Evolutionary conservation across 164 flowering plant genomes (phyloP), one percentile per base, ranked within the genome.

Genomic region (Stephania yunnanensis): DNA sequence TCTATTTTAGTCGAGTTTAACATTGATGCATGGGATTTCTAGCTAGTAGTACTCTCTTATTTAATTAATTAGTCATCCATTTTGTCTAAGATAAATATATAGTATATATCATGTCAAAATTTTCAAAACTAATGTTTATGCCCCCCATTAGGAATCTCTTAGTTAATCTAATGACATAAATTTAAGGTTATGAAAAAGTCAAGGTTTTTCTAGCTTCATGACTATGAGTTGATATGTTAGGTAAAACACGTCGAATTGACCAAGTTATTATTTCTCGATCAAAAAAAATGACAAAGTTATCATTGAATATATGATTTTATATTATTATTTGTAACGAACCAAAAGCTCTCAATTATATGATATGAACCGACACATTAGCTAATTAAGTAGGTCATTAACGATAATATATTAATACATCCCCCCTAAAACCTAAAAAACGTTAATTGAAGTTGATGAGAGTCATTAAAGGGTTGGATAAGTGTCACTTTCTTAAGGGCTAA

Each of bases 401-500:
- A 70, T 36, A 69, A 46, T 45, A 8, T 29, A 70, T 50, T n/a
- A n/a, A n/a, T n/a, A n/a, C n/a, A n/a, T 0, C 55, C 66, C 66
- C 66, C 20, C 25, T 61, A 15, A 61, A 19, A 20, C 66, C 66
- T 61, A 50, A 17, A 61, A 61, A 61, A n/a, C 20, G 29, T 61
- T n/a, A 19, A 36, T 9, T 50, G n/a, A 61, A 22, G 20, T n/a
- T 3, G 11, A 25, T 70, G 11, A 50, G 55, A 48, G 1, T 48
- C 13, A 50, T 50, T 50, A 10, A 36, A n/a, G 50, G 50, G 71
- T 74, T 69, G 67, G 77, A 69, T 68, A 74, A 68, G 69, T 66
- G 50, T 68, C 71, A 5, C 70, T n/a, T 30, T 73, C 75, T 64
- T 45, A 19, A 11, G 69, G 12, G 52, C 58, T 22, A 73, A 73